Evolutionary conservation across 177 flowering plant species (phyloP).

Genomic region (Tripterygium wilfordii): DNA sequence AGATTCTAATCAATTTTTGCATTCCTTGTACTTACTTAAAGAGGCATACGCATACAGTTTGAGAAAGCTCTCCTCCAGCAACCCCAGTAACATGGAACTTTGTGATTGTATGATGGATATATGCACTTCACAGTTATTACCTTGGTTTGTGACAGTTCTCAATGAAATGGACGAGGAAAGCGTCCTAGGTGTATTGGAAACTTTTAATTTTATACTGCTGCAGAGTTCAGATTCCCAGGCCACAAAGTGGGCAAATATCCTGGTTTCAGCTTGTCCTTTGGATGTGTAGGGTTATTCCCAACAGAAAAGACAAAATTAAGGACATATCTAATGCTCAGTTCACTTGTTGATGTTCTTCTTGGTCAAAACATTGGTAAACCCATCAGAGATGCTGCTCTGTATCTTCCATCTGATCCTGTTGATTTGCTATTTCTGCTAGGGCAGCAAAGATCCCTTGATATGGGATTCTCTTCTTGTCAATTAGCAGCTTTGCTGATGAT

Average conservation of each 20-base stretch:
- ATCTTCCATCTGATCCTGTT: constrained; percentile 82
- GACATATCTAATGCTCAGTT: constrained; percentile 68
- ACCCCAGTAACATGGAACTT: constrained; percentile 20
- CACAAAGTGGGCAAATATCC: constrained; percentile 33
- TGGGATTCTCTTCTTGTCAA: constrained; percentile 58
- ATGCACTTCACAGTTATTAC: constrained; percentile 53
- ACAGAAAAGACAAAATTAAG: constrained; percentile 66
- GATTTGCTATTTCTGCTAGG: constrained; percentile 82
- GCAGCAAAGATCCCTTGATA: constrained; percentile 50
- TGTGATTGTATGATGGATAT: constrained; percentile 32
- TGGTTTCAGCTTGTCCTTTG: constrained; percentile 73
- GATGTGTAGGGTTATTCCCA: constrained; percentile 72
- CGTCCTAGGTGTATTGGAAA: constrained; percentile 66
- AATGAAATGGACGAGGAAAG: constrained; percentile 56
- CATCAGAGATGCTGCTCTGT: constrained; percentile 59
- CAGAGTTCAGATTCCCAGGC: constrained; percentile 36
- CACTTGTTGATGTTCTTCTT: constrained; percentile 50
- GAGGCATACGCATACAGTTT: constrained; percentile 56
- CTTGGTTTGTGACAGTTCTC: constrained; percentile 48
- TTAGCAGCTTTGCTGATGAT: constrained; percentile 67
- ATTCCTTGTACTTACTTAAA: constrained; percentile 65
- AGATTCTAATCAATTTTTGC: constrained; percentile 43
- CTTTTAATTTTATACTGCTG: constrained; percentile 58
- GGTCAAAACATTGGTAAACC: constrained; percentile 61
- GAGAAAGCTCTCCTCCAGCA: constrained; percentile 17